phyloP scores from a whole-genome alignment of 768 basidiomycete species.

The Suillus plorans region DNA sequence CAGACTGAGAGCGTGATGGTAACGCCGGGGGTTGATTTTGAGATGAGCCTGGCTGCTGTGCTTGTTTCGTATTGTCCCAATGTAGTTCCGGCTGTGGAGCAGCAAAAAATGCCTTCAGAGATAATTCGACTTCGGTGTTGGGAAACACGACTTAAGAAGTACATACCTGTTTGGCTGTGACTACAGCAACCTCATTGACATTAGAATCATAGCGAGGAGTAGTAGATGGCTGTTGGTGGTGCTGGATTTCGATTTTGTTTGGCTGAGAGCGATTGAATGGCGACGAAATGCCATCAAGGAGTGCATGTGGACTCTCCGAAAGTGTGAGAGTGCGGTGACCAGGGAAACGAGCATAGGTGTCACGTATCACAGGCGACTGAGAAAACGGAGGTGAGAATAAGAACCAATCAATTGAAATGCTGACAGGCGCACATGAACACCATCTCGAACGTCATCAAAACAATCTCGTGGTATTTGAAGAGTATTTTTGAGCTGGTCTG shows the following conservation, averaged over 20 bases:
- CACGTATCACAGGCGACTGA: not conserved
- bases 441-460: not conserved
- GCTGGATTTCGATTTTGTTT: not conserved
- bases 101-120: not conserved
- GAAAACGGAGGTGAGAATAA: not conserved
- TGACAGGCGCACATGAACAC: not conserved
- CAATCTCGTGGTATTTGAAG: not conserved
- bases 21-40: not conserved
- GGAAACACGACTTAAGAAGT: not conserved
- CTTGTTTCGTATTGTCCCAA: not conserved
- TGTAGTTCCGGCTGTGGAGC: not conserved
- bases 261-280: not conserved
- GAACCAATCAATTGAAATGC: not conserved
- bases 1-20: not conserved
- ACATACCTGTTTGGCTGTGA: not conserved
- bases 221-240: not conserved
- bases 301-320: not conserved
- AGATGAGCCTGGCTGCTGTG: not conserved
- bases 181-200: not conserved
- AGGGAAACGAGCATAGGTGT: not conserved
- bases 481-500: not conserved
- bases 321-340: not conserved
- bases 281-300: not conserved
- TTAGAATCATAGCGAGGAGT: not conserved
- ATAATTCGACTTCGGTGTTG: not conserved